A percentile compares a stretch with the other conserved stretches of the same genome.
phyloP scores from a whole-genome alignment of 2,329 filamentous ascomycete genomes.

The Pseudonectria foliicola region DNA sequence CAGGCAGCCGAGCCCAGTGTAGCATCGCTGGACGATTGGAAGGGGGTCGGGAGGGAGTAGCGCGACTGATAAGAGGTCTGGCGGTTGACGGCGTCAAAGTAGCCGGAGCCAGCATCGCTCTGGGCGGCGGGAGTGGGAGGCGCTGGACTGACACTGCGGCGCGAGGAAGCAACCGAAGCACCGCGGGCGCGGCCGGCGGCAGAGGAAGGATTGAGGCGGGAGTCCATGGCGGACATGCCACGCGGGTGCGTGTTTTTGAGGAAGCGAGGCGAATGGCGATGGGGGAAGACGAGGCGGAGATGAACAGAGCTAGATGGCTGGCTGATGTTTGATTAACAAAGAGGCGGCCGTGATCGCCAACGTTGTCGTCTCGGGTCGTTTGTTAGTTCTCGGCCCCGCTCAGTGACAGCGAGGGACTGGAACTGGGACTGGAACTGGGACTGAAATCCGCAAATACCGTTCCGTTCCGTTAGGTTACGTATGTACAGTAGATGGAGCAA shows the following conservation, averaged over 20 bases:
- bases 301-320: neutral
- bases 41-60: conserved; percentile 10
- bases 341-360: too few relatives aligned
- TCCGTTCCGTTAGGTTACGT: too few relatives aligned
- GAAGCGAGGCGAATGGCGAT: neutral
- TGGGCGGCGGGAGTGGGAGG: conserved; percentile 14
- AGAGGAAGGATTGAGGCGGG: conserved; percentile 9
- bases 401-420: too few relatives aligned
- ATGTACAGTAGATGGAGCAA: too few relatives aligned
- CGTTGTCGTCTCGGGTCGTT: too few relatives aligned
- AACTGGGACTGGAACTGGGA: too few relatives aligned
- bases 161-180: neutral
- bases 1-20: neutral
- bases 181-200: too few relatives aligned
- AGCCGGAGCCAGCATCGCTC: conserved; percentile 16
- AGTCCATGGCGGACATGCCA: conserved; percentile 16
- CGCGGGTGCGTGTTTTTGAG: too few relatives aligned
- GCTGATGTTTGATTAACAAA: too few relatives aligned
- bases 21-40: conserved; percentile 4
- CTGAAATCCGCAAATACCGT: too few relatives aligned
- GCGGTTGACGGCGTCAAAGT: conserved; percentile 18
- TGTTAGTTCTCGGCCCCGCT: too few relatives aligned
- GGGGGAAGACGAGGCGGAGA: neutral
- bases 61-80: conserved; percentile 17
- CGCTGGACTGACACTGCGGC: conserved; percentile 13